Percentiles rank a stretch among this genome's conserved stretches.
phyloP scores from a whole-genome alignment of 352 stramenopile genomes.

The Pythium apleroticum region DNA sequence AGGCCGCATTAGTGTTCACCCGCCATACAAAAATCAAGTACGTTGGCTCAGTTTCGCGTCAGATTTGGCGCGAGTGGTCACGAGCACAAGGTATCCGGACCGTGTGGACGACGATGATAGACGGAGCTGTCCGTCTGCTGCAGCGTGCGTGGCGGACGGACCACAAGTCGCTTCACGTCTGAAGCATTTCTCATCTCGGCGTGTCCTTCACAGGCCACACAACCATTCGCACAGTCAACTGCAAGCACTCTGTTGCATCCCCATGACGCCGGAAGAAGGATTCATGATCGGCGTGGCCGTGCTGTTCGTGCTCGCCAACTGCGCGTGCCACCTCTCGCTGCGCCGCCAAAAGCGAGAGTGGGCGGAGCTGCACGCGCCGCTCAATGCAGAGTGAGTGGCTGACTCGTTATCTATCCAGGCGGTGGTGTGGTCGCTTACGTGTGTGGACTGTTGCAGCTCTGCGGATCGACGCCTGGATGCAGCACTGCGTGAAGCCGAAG shows the following conservation, averaged over 20 bases:
- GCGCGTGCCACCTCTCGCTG: conserved; percentile 22
- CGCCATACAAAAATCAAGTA: conserved; percentile 13
- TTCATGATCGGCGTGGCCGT: conserved; percentile 17
- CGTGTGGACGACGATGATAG: not conserved
- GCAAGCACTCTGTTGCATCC: too few species aligned
- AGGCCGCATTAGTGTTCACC: conserved; percentile 26
- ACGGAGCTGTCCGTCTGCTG: not conserved
- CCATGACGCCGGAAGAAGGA: conserved; percentile 24
- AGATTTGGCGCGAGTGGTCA: not conserved
- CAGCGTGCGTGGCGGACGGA: not conserved
- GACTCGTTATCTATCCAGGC: too few species aligned
- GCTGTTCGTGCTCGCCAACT: conserved; percentile 23
- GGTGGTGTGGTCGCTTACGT: not conserved
- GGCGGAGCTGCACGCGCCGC: conserved; percentile 26
- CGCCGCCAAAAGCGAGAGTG: conserved; percentile 28
- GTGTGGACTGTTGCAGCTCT: conserved; percentile 10
- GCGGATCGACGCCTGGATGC: conserved; percentile 22
- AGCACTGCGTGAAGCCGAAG: conserved; percentile 23
- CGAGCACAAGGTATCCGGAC: not conserved
- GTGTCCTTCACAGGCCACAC: not conserved
- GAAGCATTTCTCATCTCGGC: not conserved
- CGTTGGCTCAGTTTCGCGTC: conserved; percentile 1
- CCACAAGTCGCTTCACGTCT: not conserved
- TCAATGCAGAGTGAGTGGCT: conserved; percentile 25
- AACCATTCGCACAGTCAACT: not conserved